Conservation (phyloP, 192 early-diverging fungal species). For the Podila verticillata region DNA sequence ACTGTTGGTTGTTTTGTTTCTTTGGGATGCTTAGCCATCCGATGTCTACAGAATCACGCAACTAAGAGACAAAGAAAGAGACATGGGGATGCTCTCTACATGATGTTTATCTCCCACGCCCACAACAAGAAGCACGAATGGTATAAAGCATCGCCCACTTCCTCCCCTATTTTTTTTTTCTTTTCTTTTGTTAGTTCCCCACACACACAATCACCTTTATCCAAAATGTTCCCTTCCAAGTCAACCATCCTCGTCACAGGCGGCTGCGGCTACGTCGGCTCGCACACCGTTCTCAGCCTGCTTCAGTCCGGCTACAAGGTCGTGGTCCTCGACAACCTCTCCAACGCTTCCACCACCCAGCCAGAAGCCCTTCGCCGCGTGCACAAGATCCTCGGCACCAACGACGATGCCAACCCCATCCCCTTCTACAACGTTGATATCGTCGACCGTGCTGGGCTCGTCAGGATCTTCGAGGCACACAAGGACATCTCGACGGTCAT, state of each 20-base stretch:
- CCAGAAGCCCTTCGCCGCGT: conserved; percentile 37
- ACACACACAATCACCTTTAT: background rate
- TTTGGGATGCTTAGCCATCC: too few relatives aligned
- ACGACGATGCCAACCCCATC: conserved; percentile 55
- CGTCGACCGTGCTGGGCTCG: conserved; percentile 70
- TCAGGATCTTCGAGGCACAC: conserved; percentile 78
- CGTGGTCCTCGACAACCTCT: conserved; percentile 92
- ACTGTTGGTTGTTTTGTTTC: too few relatives aligned
- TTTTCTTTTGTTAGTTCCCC: background rate
- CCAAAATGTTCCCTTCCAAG: conserved; percentile 13
- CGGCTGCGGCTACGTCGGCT: conserved; percentile 92
- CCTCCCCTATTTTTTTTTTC: background rate
- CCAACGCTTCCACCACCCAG: conserved; percentile 61
- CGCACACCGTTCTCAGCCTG: conserved; percentile 89
- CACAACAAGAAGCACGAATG: background rate
- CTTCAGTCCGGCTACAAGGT: conserved; percentile 80
- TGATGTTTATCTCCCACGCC: too few relatives aligned
- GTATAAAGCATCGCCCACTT: background rate
- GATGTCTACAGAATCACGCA: too few relatives aligned
- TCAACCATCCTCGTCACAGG: conserved; percentile 67
- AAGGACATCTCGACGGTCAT: conserved; percentile 68
- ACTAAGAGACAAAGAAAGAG: too few relatives aligned
- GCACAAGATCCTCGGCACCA: conserved; percentile 18
- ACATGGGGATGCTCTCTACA: too few relatives aligned
- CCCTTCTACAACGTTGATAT: conserved; percentile 86